Evolutionary conservation across 345 rosid species (phyloP).

Genomic region (Citropsis articulata): DNA sequence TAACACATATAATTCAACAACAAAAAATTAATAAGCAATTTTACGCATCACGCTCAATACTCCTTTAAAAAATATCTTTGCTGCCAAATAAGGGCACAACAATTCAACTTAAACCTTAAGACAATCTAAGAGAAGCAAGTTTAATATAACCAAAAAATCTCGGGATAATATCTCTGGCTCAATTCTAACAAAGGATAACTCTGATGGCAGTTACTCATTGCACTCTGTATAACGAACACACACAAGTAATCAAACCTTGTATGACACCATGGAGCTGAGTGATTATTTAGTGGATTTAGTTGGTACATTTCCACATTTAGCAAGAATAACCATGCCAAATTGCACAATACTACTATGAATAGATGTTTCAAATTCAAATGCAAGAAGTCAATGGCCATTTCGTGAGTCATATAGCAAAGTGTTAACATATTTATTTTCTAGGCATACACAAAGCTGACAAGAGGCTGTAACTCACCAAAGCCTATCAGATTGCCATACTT

Average conservation of each 20-base stretch:
- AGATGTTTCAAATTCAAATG: neutral
- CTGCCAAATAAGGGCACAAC: neutral
- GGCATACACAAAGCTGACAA: conserved; percentile 3
- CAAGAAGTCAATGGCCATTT: neutral
- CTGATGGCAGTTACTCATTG: neutral
- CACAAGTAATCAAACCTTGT: neutral
- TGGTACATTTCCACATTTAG: neutral
- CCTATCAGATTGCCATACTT: conserved; percentile 82
- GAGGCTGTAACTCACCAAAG: conserved; percentile 51
- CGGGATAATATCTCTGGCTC: neutral
- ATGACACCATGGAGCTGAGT: neutral
- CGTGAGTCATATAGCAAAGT: neutral
- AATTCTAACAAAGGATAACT: neutral
- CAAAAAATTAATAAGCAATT: neutral
- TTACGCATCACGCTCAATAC: neutral
- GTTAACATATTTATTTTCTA: neutral
- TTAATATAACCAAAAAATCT: neutral
- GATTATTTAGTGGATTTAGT: neutral
- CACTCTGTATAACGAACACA: neutral
- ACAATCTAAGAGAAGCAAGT: conserved; percentile 2
- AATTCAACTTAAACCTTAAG: neutral
- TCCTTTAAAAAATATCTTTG: neutral
- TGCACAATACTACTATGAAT: neutral
- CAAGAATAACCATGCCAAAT: neutral
- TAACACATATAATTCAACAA: conserved; percentile 1